A percentile compares a stretch with the other conserved stretches of the same genome.
These are phyloP conservation scores for Thelonectria blattea DNA, from an alignment of 2,329 filamentous ascomycete species.

Conservation along the genomic window DNA sequence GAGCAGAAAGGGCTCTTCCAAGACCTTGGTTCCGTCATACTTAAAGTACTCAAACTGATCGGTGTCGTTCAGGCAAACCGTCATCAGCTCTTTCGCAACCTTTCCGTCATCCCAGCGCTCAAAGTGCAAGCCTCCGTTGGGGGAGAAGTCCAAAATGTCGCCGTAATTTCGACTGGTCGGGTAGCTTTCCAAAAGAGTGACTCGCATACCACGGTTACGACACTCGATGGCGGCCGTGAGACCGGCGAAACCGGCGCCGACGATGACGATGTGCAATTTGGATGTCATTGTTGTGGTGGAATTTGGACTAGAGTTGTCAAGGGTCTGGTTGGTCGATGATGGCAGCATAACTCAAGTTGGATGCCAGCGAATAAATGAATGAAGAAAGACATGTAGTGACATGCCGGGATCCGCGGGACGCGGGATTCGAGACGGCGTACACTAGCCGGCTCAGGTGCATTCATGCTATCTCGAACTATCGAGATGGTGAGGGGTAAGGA, in stretches of 20 bases:
- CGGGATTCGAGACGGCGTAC: neutral
- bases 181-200: constrained; percentile 10
- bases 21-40: neutral
- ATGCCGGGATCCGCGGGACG: constrained; percentile 1
- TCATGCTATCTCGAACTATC: neutral
- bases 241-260: constrained; percentile 14
- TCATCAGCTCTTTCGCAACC: neutral
- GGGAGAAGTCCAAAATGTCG: constrained; percentile 11
- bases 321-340: too few species aligned
- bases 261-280: constrained; percentile 1
- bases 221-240: constrained; percentile 16
- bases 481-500: neutral
- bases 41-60: constrained; percentile 13
- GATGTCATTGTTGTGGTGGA: too few species aligned
- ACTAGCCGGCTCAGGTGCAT: neutral
- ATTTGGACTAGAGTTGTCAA: too few species aligned
- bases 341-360: neutral
- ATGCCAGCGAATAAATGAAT: neutral
- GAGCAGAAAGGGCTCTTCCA: neutral
- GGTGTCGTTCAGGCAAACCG: constrained; percentile 7
- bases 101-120: constrained; percentile 11
- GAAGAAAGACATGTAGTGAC: neutral
- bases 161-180: neutral
- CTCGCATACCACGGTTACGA: constrained; percentile 6
- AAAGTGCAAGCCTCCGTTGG: constrained; percentile 9